Evolutionary conservation across 1,139 yeast genomes (phyloP), one percentile per base, ranked within the genome.

Genomic region (Pichia sp.): DNA sequence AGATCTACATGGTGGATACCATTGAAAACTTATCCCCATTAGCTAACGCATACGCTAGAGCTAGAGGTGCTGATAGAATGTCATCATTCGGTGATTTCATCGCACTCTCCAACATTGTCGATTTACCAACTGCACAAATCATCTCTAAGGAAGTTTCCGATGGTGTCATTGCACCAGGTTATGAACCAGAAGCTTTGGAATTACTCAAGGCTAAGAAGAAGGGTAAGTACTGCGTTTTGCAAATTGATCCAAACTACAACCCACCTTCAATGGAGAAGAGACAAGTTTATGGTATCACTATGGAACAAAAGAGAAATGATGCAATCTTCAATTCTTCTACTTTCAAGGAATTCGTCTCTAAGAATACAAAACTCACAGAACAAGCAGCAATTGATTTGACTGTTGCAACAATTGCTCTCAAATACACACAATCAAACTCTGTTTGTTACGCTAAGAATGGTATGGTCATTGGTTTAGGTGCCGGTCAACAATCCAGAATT

Each of bases 21-120:
- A 86, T 91, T 56, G 95, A 86, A 65, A 84, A 87, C 71, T 71
- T 91, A 60, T 85, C 96, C 22, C 97, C 97, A 42, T 72, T 91
- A 59, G 98, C 98, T 46, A 84, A 84, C 58, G 98, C 98, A 42
- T 91, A 91, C 57, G 98, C 98, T 30, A 83, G 98, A 66, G 98
- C 98, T 38, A 83, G 98, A 66, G 98, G 98, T 62, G 98, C 98
- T 49, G 98, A 91, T 67, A 82, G 98, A 73, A 91, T 91, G 98
- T 87, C 97, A 12, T 85, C 96, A 13, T 91, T 91, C 58, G 98
- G 98, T 59, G 98, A 91, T 66, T 91, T 88, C 73, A 91, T 91
- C 57, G 98, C 98, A 38, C 72, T 91, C 48, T 86, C 96, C 44
- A 88, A 88, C 70, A 85, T 84, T 64, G 98, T 91, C 48, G 98